Conservation (phyloP, 179 eudicot genomes). For the Beta corolliflora region DNA sequence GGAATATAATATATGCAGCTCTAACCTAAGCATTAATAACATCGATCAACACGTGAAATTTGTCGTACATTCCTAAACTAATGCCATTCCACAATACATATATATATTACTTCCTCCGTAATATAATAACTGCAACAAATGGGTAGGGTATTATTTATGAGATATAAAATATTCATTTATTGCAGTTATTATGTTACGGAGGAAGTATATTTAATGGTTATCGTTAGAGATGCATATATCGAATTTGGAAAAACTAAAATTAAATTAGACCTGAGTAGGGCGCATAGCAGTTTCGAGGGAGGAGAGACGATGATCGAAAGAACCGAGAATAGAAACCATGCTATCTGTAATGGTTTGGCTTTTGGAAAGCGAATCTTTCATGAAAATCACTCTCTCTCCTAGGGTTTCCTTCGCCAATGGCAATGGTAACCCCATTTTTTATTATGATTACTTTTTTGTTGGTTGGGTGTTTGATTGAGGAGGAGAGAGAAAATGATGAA, state of each 20-base stretch:
- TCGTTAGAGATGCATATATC: too few species aligned
- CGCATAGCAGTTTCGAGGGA: constrained; percentile 92
- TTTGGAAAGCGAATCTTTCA: constrained; percentile 59
- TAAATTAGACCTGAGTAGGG: constrained; percentile 57
- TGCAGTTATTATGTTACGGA: too few species aligned
- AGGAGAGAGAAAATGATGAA: not conserved
- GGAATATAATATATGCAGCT: not conserved
- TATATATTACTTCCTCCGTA: too few species aligned
- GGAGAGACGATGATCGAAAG: constrained; percentile 80
- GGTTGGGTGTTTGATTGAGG: not conserved
- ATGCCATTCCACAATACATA: too few species aligned
- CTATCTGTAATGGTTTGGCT: constrained; percentile 62
- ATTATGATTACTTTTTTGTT: not conserved
- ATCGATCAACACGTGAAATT: too few species aligned
- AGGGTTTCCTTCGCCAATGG: constrained; percentile 48
- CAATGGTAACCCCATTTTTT: constrained; percentile 30
- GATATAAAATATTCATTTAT: too few species aligned
- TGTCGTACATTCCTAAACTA: too few species aligned
- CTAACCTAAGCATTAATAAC: too few species aligned
- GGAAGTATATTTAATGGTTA: too few species aligned
- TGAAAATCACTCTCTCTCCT: constrained; percentile 47
- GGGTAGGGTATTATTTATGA: too few species aligned
- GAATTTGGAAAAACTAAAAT: not conserved
- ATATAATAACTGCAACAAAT: too few species aligned
- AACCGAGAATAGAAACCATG: constrained; percentile 73